These are phyloP conservation scores for Ogataea henricii DNA, from an alignment of 805 yeast species.

Conservation along the genomic window DNA sequence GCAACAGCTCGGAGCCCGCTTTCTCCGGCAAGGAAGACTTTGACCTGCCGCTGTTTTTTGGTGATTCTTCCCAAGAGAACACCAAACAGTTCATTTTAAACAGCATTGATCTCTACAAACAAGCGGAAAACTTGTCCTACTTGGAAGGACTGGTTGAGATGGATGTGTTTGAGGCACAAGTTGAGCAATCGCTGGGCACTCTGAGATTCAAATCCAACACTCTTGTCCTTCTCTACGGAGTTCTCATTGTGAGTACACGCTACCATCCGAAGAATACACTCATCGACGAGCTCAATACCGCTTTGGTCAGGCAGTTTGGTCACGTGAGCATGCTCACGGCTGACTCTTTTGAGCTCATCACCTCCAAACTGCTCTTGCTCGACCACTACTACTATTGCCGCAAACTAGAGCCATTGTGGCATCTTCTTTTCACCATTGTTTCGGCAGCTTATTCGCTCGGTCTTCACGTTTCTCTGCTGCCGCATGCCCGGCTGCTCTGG, in stretches of 20 bases:
- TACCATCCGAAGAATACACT: not conserved
- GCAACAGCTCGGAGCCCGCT: not conserved
- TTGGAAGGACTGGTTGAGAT: slow-evolving; percentile 3
- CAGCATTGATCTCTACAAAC: slow-evolving; percentile 2
- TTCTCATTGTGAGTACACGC: slow-evolving; percentile 6
- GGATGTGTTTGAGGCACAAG: not conserved
- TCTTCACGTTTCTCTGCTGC: not conserved
- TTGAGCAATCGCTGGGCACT: not conserved
- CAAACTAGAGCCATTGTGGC: slow-evolving; percentile 8
- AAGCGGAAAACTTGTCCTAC: not conserved
- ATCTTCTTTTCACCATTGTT: not conserved
- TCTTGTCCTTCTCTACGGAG: slow-evolving; percentile 6
- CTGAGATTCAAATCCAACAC: slow-evolving; percentile 4
- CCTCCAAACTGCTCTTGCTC: slow-evolving; percentile 10
- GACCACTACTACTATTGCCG: slow-evolving; percentile 4
- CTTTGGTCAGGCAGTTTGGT: slow-evolving; percentile 5
- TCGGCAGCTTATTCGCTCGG: slow-evolving; percentile 1
- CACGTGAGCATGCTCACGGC: not conserved
- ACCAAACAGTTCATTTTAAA: slow-evolving; percentile 7
- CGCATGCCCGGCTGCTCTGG: slow-evolving; percentile 6
- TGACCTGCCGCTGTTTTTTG: slow-evolving; percentile 10
- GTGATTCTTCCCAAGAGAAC: slow-evolving; percentile 2
- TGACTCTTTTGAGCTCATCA: slow-evolving; percentile 12
- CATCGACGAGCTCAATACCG: not conserved
- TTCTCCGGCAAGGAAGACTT: not conserved